A percentile compares a stretch with the other conserved stretches of the same genome.
Conservation (phyloP, 1,284 basidiomycete species). For the Leucoagaricus sp. region DNA sequence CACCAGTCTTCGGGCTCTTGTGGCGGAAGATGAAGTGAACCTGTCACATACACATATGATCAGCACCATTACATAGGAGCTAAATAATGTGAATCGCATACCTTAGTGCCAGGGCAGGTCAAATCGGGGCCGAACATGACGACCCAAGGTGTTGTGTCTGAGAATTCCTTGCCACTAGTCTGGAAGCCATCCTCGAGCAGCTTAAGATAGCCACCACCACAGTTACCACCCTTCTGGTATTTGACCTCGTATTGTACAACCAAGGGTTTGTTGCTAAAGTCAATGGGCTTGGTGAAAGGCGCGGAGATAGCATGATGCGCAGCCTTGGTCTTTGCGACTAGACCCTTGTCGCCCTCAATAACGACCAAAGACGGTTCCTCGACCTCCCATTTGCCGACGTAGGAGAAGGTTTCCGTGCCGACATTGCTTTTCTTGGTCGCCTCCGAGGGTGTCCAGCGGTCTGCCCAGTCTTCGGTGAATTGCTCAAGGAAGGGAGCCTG, state of each 20-base stretch:
- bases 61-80: constrained; percentile 11
- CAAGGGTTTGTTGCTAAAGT: constrained; percentile 86
- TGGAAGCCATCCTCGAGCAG: constrained; percentile 93
- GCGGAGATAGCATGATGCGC: constrained; percentile 98
- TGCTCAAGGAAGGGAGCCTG: constrained; percentile 97
- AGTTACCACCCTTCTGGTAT: constrained; percentile 99
- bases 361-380: constrained; percentile 81
- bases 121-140: constrained; percentile 94
- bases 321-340: constrained; percentile 92
- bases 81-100: constrained; percentile 30
- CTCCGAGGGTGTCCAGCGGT: constrained; percentile 94
- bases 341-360: constrained; percentile 83
- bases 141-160: constrained; percentile 97
- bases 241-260: constrained; percentile 99
- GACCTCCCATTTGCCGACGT: constrained; percentile 96
- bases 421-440: constrained; percentile 97
- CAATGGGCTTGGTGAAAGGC: constrained; percentile 77
- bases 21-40: constrained; percentile 98
- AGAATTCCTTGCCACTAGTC: constrained; percentile 90
- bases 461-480: constrained; percentile 89
- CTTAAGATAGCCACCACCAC: constrained; percentile 99
- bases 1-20: constrained; percentile 88
- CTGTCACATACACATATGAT: constrained; percentile 37
- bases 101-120: constrained; percentile 87
- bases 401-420: constrained; percentile 92